Percentiles rank a stretch among this genome's conserved stretches.
Conservation (phyloP, 2,329 filamentous ascomycete species). For the Penicillium italicum region DNA sequence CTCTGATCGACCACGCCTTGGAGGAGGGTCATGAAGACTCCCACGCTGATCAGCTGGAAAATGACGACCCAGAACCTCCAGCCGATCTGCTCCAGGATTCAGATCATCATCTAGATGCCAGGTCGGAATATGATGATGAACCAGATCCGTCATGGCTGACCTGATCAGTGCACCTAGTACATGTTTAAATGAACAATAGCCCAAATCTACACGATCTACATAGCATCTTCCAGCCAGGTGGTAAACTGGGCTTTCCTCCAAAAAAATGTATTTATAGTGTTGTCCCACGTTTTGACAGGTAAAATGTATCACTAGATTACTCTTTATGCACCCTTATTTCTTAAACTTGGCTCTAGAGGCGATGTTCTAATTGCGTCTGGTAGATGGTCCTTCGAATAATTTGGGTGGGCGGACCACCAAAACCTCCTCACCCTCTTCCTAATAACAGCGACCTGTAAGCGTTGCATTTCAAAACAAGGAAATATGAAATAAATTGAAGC, state of each 20-base stretch:
- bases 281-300: background rate
- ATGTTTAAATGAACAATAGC: background rate
- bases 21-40: constrained; percentile 6
- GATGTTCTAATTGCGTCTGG: background rate
- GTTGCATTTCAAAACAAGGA: background rate
- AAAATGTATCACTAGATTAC: background rate
- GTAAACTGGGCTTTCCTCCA: background rate
- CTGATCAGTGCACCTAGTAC: constrained; percentile 27
- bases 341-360: background rate
- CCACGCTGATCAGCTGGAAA: constrained; percentile 21
- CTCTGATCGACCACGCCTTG: background rate
- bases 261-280: background rate
- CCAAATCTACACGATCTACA: background rate
- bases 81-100: constrained; percentile 36
- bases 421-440: background rate
- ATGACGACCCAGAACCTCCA: constrained; percentile 36
- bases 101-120: constrained; percentile 20
- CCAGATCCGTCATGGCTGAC: constrained; percentile 43
- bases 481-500: constrained; percentile 30
- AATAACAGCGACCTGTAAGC: background rate
- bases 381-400: background rate
- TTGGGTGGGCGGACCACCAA: background rate
- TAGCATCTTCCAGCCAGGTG: background rate
- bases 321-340: background rate
- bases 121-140: constrained; percentile 43